Evolutionary conservation across 805 yeast genomes (phyloP).

Genomic region (Nakazawaea peltata): DNA sequence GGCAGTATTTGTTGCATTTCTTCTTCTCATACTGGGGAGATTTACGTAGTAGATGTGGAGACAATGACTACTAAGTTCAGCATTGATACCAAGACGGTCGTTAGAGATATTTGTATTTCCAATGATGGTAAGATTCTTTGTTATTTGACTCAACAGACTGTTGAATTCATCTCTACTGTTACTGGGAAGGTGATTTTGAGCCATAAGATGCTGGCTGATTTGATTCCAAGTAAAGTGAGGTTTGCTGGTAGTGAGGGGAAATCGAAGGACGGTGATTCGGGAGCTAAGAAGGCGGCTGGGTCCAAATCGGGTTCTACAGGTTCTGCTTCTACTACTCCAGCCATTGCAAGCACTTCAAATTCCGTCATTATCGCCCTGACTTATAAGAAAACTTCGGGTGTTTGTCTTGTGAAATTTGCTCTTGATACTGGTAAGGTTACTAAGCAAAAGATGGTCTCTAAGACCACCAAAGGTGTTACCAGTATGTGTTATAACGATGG

Average conservation of each 20-base stretch:
- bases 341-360: no score
- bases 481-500: constrained; percentile 37
- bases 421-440: constrained; percentile 31
- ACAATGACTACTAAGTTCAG: constrained; percentile 46
- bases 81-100: constrained; percentile 43
- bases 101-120: constrained; percentile 60
- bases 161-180: constrained; percentile 43
- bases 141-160: constrained; percentile 45
- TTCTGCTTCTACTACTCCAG: not conserved
- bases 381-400: constrained; percentile 29
- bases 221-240: constrained; percentile 22
- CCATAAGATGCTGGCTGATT: constrained; percentile 15
- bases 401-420: constrained; percentile 35
- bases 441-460: constrained; percentile 33
- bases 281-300: no score
- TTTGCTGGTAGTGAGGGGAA: constrained; percentile 24
- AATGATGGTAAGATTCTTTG: constrained; percentile 60
- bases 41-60: constrained; percentile 53
- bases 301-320: no score
- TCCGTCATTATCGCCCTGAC: constrained; percentile 36
- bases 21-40: constrained; percentile 50
- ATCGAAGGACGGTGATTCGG: no score
- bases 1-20: constrained; percentile 61
- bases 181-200: constrained; percentile 30
- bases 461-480: constrained; percentile 47